Evolutionary conservation across 106 monocot genomes (phyloP), one percentile per base, ranked within the genome.

Genomic region (Hemerocallis citrina): DNA sequence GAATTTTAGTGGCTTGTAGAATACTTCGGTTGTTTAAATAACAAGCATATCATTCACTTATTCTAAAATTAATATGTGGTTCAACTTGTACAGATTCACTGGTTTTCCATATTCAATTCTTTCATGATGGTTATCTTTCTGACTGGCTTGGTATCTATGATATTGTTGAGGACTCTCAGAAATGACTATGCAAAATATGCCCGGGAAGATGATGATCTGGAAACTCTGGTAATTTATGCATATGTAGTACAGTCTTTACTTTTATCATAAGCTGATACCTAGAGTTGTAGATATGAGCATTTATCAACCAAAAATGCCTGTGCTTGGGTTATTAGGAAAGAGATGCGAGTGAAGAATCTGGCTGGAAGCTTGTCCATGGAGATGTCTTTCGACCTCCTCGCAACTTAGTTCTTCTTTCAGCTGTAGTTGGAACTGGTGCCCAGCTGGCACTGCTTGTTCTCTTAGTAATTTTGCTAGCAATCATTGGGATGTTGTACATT

Each of bases 101-200:
- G 92, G 92, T 92, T 92, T 57, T 92, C 92, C 30, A 92, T 92
- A 41, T 92, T 92, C 76, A 92, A 92, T 73, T 92, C 92, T 23
- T 92, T 92, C 59, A 92, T 92, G 92, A 92, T 92, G 92, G 92
- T 92, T 71, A 92, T 92, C 70, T 92, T 92, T 73, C 83, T 92
- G 49, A 92, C 92, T 66, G 92, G 92, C 39, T 41, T 92, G 49
- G 92, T 92, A 5, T 92, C 92, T 14, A 92, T 92, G 92, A 92
- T 92, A 69, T 73, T 88, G 64, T 87, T 92, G 92, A 70, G 92
- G 25, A 92, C 92, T 45, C 83, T 92, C 28, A 78, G 87, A 76
- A 92, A 92, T 71, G 92, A 92, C 71, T 92, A 92, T 65, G 92
- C 92, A 2, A 92, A 92, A 68, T 92, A 92, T 83, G 92, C 92